Base-by-base conservation (phyloP, 192 early-diverging fungal species). In the Bifiguratus adelaidae region DNA sequence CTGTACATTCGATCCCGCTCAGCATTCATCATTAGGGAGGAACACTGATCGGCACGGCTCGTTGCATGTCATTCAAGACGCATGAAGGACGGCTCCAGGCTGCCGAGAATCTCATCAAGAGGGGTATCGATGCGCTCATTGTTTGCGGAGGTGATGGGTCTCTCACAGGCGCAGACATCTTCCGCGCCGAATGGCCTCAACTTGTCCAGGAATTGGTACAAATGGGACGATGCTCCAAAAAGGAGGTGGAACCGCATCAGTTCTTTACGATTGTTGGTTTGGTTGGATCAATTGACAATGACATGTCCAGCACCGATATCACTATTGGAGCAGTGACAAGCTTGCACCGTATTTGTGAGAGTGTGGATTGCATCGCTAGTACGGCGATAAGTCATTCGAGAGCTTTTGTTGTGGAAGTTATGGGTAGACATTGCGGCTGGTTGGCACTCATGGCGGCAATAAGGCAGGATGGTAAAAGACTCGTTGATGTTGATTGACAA, bases 401-500 rank as follows among this genome's bases (percentile, higher is more conserved):
- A 34, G 95, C 95, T 6, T 97, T 97, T 59, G 90, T 97, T 12
- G 79, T 97, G 34, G 94, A 97, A 58, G 94, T 95, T 25, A 97
- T 97, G 94, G 94, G 91, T 4, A 80, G 94, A 20, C 89, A 95
- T 55, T 97, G 95, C 58, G 95, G 95, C 16, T 97, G 95, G 95
- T 59, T 91, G 30, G 88, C 85, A 22, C 67, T 89, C 9, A 86
- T 82, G 66, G 85, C 87, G 2, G 87, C 78, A 3, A 84, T 89
- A 51, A 52, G 50, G 50, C 43, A 51, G 30, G n/a, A n/a, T n/a
- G n/a, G n/a, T n/a, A n/a, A n/a, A n/a, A n/a, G n/a, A n/a, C 15
- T 0, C 3, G 15, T 23, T 30, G 7, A 41, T 41, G 7, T 41
- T 21, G n/a, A 5, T 41, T n/a, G 7, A 41, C n/a, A 38, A 13